These are phyloP conservation scores for Xerocomus cyaneibrunnescens DNA, from an alignment of 1,284 basidiomycete species.

Conservation along the genomic window DNA sequence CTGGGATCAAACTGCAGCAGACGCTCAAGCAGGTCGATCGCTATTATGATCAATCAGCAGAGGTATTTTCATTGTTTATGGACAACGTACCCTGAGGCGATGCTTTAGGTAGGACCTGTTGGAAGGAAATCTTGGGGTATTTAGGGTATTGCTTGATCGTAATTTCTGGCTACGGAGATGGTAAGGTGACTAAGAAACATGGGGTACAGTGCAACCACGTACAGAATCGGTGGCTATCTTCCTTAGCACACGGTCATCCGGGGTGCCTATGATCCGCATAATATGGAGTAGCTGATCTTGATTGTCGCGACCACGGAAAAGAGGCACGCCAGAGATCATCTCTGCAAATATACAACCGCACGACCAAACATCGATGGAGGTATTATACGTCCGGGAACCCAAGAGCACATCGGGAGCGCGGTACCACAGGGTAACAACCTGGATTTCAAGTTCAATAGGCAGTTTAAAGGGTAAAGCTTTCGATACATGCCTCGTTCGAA, in stretches of 20 bases:
- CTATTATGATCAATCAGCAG: slow-evolving; percentile 41
- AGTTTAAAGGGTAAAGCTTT: neutral
- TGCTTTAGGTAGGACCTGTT: slow-evolving; percentile 90
- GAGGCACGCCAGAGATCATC: slow-evolving; percentile 96
- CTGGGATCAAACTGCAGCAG: slow-evolving; percentile 96
- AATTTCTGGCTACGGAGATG: slow-evolving; percentile 76
- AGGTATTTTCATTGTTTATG: neutral
- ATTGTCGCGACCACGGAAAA: slow-evolving; percentile 97
- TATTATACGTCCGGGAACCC: slow-evolving; percentile 96
- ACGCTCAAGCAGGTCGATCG: slow-evolving; percentile 92
- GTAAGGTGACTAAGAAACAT: slow-evolving; percentile 12
- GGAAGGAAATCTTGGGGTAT: slow-evolving; percentile 89
- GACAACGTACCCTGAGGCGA: slow-evolving; percentile 71
- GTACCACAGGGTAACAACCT: slow-evolving; percentile 99
- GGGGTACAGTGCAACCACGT: slow-evolving; percentile 27
- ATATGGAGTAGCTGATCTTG: slow-evolving; percentile 98
- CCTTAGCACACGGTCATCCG: slow-evolving; percentile 84
- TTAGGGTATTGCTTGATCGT: slow-evolving; percentile 86
- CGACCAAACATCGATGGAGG: slow-evolving; percentile 99
- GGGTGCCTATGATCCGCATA: slow-evolving; percentile 96
- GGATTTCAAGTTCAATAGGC: slow-evolving; percentile 11
- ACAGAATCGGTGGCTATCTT: slow-evolving; percentile 94
- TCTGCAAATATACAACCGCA: slow-evolving; percentile 99
- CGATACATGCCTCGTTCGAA: slow-evolving; percentile 78
- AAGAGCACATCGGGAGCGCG: slow-evolving; percentile 97